Evolutionary conservation across 2,329 filamentous ascomycete species (phyloP), one percentile per base, ranked within the genome.

Genomic region (Penicillium sp.): DNA sequence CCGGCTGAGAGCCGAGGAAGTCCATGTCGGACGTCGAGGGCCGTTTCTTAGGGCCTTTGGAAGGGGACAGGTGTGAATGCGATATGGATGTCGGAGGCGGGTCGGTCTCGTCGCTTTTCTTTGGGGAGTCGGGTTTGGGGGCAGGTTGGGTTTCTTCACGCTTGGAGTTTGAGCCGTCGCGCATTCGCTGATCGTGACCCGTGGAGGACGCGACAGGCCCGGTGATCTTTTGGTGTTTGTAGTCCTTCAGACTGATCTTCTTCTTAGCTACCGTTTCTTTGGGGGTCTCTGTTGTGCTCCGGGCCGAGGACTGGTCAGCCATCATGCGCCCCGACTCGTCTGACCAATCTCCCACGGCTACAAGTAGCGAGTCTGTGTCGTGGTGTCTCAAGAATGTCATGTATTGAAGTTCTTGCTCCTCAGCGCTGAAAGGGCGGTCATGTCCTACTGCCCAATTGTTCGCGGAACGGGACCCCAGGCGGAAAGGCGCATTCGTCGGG

Each of bases 181-280:
- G 61, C 36, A 45, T 53, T 33, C 44, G 30, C 30, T 48, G 40
- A 48, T 67, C 61, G 38, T 62, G 63, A 42, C 50, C 55, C 40
- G 66, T 55, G 14, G 67, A 63, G 14, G 62, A 61, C 5, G 63
- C 54, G 16, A 60, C 63, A 10, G 67, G 53, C 9, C 63, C 68
- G 38, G 65, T 72, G 48, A 69, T 74, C 54, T 70, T 77, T 63
- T 82, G 82, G 54, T 77, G 81, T 68, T 82, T 84, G 68, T 85
- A 86, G 35, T 81, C 82, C 38, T 76, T 80, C 47, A 86, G 67
- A 48, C 74, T 83, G 54, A 86, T 84, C 67, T 84, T 85, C 73
- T 84, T 85, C 70, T 81, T 84, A 22, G 66, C 55, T 18, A 75
- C 74, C 11, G 60, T 67, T 46, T 63, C 69, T 40, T 60, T 65